These are phyloP conservation scores for Hortiboletus campestris DNA, from an alignment of 768 basidiomycete genomes.

Conservation along the genomic window DNA sequence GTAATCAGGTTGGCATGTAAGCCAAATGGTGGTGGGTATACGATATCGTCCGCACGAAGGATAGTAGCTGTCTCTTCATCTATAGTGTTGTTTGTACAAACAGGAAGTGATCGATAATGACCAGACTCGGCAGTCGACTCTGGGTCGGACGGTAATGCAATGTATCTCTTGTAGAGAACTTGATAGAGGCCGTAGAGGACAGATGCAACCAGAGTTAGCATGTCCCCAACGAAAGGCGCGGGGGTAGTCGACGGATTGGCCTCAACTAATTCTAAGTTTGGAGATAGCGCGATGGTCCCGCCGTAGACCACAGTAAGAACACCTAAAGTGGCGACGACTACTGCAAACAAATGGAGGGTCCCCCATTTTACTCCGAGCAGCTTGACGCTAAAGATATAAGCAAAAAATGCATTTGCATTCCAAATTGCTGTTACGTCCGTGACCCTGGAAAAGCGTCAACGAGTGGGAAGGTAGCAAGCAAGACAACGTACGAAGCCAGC, in stretches of 20 bases:
- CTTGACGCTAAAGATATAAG: constrained; percentile 81
- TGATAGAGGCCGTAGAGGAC: constrained; percentile 75
- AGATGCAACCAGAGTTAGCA: constrained; percentile 70
- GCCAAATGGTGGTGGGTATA: constrained; percentile 74
- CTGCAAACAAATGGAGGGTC: constrained; percentile 61
- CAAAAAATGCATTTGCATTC: constrained; percentile 91
- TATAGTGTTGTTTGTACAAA: constrained; percentile 32
- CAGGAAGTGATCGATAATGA: constrained; percentile 46
- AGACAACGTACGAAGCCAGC: constrained; percentile 60
- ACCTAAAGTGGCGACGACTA: constrained; percentile 77
- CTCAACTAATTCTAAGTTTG: constrained; percentile 16
- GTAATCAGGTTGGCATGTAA: constrained; percentile 83
- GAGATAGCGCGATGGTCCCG: constrained; percentile 39
- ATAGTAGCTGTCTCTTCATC: constrained; percentile 20
- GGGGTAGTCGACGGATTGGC: constrained; percentile 25
- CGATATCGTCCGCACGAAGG: constrained; percentile 30
- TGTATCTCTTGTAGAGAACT: constrained; percentile 81
- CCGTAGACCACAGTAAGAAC: constrained; percentile 83
- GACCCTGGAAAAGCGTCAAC: constrained; percentile 44
- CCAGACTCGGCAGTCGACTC: constrained; percentile 41
- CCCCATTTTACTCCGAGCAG: constrained; percentile 66
- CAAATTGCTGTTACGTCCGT: constrained; percentile 86
- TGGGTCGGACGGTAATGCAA: constrained; percentile 65
- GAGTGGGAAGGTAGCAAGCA: background rate
- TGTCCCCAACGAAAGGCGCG: constrained; percentile 67